phyloP scores from a whole-genome alignment of 2,329 filamentous ascomycete species.

The Acarospora socialis region DNA sequence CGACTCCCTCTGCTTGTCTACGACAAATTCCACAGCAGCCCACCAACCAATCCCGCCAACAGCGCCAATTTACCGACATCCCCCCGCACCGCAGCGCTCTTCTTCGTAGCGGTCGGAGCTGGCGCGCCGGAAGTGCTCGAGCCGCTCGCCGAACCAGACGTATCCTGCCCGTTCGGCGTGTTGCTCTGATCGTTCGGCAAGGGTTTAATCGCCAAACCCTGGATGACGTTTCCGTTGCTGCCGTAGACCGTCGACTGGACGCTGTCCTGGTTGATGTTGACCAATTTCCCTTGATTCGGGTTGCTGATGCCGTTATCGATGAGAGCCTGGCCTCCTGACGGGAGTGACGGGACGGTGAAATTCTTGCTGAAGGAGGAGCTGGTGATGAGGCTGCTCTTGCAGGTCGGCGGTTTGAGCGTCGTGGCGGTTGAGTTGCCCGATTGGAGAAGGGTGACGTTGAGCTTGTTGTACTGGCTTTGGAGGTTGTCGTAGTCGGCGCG shows the following conservation, averaged over 20 bases:
- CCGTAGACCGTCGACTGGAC: conserved; percentile 45
- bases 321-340: conserved; percentile 52
- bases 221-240: conserved; percentile 42
- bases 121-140: conserved; percentile 1
- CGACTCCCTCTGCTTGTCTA: too few relatives aligned
- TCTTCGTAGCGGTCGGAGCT: conserved; percentile 9
- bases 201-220: conserved; percentile 45
- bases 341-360: conserved; percentile 61
- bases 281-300: conserved; percentile 34
- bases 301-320: conserved; percentile 58
- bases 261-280: conserved; percentile 41
- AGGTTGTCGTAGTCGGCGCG: conserved; percentile 59
- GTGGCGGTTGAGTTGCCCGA: conserved; percentile 44
- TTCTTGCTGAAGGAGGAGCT: conserved; percentile 53
- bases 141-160: conserved; percentile 13
- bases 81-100: conserved; percentile 11
- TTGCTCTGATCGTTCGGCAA: conserved; percentile 40
- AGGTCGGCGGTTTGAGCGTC: conserved; percentile 45
- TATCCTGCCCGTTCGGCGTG: conserved; percentile 33
- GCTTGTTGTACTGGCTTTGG: conserved; percentile 56
- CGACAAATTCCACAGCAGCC: too few relatives aligned
- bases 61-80: too few relatives aligned
- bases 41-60: too few relatives aligned
- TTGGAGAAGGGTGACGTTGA: conserved; percentile 58
- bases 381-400: conserved; percentile 52